These are phyloP conservation scores for Shiraia sp. DNA, from an alignment of 2,329 filamentous ascomycete genomes.

Conservation along the genomic window DNA sequence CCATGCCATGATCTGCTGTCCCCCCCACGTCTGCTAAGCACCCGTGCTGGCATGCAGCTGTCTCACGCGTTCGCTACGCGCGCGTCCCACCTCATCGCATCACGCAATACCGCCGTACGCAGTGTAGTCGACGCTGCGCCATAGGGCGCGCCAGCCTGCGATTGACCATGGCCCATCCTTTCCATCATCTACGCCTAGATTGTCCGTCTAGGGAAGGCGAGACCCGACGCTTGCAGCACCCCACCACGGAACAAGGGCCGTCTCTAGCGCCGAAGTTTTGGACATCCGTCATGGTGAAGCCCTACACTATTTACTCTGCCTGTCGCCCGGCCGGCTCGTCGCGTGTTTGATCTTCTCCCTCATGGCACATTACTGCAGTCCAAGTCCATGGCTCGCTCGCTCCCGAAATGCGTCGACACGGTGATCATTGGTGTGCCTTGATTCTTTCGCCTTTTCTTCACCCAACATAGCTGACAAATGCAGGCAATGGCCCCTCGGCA, in stretches of 20 bases:
- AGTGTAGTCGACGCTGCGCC: not conserved
- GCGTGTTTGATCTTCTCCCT: constrained; percentile 15
- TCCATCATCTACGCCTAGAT: not conserved
- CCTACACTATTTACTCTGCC: constrained; percentile 29
- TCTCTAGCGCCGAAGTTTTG: constrained; percentile 32
- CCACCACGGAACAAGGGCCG: constrained; percentile 25
- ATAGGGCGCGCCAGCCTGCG: constrained; percentile 4
- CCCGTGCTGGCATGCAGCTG: constrained; percentile 2
- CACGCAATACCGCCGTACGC: not conserved
- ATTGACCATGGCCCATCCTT: not conserved
- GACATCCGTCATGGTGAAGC: constrained; percentile 37
- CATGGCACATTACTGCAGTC: constrained; percentile 35
- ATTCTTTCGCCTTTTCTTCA: not conserved
- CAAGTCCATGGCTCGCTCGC: constrained; percentile 43
- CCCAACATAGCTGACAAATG: constrained; percentile 27
- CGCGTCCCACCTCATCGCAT: constrained; percentile 13
- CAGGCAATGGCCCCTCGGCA: constrained; percentile 65
- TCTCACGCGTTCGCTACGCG: constrained; percentile 15
- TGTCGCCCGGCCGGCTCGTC: constrained; percentile 13
- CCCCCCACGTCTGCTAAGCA: constrained; percentile 23
- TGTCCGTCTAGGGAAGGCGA: constrained; percentile 20
- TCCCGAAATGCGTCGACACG: constrained; percentile 46
- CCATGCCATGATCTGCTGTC: too few relatives aligned
- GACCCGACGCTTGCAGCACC: constrained; percentile 9
- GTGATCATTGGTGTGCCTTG: constrained; percentile 43